These are phyloP conservation scores for Blastomyces gilchristii DNA, from an alignment of 2,329 filamentous ascomycete genomes.

Conservation along the genomic window DNA sequence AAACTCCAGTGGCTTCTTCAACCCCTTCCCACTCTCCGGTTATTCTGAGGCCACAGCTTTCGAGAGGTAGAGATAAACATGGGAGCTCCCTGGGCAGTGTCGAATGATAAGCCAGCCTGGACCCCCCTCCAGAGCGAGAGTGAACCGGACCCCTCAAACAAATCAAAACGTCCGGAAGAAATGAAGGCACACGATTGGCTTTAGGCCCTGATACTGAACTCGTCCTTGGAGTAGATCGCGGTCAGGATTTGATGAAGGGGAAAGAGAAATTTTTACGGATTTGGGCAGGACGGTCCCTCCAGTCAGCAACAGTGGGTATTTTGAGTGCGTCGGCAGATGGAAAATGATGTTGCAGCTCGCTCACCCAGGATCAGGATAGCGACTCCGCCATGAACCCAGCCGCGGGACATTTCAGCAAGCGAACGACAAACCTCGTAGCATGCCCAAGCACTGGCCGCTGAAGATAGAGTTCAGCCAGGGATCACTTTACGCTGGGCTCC, in stretches of 20 bases:
- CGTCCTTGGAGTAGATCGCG: background rate
- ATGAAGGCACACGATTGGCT: background rate
- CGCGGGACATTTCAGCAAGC: conserved; percentile 2
- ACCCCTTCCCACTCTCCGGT: background rate
- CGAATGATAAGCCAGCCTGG: background rate
- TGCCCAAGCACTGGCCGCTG: background rate
- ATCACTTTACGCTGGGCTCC: background rate
- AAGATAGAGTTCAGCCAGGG: conserved; percentile 4
- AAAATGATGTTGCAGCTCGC: background rate
- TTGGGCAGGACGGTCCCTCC: background rate
- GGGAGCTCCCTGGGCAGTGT: background rate
- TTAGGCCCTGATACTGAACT: background rate
- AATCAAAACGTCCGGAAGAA: background rate
- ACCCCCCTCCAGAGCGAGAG: background rate
- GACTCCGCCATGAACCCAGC: background rate
- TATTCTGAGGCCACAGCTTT: background rate
- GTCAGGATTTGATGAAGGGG: background rate
- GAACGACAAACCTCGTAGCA: background rate
- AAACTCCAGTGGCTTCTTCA: background rate
- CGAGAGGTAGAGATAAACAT: background rate
- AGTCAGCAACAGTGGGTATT: background rate
- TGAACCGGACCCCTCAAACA: background rate
- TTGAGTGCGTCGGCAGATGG: conserved; percentile 5
- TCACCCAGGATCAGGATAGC: background rate
- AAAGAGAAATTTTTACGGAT: background rate